Evolutionary conservation across 441 rosid species (phyloP).

Genomic region (Gossypium trilobum): DNA sequence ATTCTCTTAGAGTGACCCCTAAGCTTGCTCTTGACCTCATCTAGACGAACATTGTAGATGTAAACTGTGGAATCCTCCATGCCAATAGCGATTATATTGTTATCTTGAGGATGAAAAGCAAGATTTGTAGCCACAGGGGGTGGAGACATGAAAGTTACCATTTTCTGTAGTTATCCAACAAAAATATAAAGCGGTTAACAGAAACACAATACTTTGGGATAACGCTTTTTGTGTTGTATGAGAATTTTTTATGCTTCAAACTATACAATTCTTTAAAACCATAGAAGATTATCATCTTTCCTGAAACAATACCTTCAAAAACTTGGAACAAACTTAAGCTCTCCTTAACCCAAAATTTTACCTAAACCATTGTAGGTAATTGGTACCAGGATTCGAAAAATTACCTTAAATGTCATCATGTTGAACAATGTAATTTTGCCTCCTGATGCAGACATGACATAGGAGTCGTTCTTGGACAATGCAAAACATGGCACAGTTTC

Average conservation of each 20-base stretch:
- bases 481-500: conserved; percentile 50
- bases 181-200: conserved; percentile 5
- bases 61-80: conserved; percentile 48
- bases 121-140: conserved; percentile 51
- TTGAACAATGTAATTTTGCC: conserved; percentile 53
- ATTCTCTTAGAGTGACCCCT: conserved; percentile 45
- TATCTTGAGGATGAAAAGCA: conserved; percentile 58
- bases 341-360: not conserved
- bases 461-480: conserved; percentile 54
- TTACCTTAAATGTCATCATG: conserved; percentile 48
- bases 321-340: not conserved
- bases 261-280: not conserved
- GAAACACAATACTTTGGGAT: not conserved
- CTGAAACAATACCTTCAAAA: not conserved
- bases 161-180: conserved; percentile 30
- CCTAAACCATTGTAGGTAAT: not conserved
- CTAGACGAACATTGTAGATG: conserved; percentile 42
- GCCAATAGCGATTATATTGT: conserved; percentile 53
- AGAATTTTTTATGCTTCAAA: not conserved
- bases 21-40: conserved; percentile 43
- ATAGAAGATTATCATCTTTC: not conserved
- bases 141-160: conserved; percentile 39
- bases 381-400: not conserved
- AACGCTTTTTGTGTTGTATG: not conserved
- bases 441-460: conserved; percentile 56